These are phyloP conservation scores for Pulveroboletus sp. DNA, from an alignment of 768 basidiomycete genomes.

Conservation along the genomic window DNA sequence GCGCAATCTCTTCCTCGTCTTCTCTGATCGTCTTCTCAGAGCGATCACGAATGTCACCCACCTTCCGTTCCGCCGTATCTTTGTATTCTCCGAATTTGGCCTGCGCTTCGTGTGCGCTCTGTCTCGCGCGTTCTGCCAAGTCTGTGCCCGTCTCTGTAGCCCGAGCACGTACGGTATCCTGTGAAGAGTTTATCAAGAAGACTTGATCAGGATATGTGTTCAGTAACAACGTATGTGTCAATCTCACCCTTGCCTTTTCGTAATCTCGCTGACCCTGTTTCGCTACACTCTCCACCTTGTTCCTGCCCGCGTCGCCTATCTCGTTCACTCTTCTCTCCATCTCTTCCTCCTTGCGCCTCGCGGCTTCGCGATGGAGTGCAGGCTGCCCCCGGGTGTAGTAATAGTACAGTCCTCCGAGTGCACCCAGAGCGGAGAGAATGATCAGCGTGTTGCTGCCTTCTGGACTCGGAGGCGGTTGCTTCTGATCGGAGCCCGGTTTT, in stretches of 20 bases:
- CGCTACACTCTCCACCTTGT: slow-evolving; percentile 24
- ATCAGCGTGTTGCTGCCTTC: slow-evolving; percentile 28
- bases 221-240: not conserved
- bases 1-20: slow-evolving; percentile 25
- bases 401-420: slow-evolving; percentile 36
- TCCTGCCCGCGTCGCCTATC: slow-evolving; percentile 30
- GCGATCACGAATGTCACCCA: slow-evolving; percentile 22
- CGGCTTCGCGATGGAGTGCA: slow-evolving; percentile 19
- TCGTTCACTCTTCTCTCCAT: slow-evolving; percentile 27
- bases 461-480: not conserved
- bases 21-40: slow-evolving; percentile 30
- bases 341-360: slow-evolving; percentile 34
- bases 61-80: slow-evolving; percentile 22
- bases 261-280: slow-evolving; percentile 34
- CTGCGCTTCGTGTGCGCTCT: slow-evolving; percentile 25
- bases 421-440: slow-evolving; percentile 30
- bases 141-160: slow-evolving; percentile 25
- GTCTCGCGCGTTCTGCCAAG: slow-evolving; percentile 23
- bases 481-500: not conserved
- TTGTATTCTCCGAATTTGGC: slow-evolving; percentile 24
- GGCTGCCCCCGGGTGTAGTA: slow-evolving; percentile 32
- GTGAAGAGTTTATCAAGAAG: slow-evolving; percentile 14
- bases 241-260: slow-evolving; percentile 34
- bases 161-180: slow-evolving; percentile 18
- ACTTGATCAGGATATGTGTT: not conserved